Evolutionary conservation across 495 filamentous ascomycete species (phyloP).

Genomic region (Sordaria brevicollis): DNA sequence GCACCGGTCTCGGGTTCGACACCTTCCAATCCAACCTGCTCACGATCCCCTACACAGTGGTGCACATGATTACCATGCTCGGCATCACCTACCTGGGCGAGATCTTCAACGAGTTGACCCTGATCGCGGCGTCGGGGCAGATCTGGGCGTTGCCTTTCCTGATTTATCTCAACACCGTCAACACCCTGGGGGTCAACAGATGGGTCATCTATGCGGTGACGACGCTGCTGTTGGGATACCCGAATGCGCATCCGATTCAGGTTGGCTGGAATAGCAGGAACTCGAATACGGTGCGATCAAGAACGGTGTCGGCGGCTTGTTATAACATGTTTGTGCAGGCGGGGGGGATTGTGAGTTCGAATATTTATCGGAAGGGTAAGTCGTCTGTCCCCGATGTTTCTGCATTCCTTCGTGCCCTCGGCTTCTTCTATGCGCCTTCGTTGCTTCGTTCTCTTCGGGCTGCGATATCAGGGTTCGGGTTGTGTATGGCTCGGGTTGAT

Average conservation of each 20-base stretch:
- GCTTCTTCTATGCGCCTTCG: too few species aligned
- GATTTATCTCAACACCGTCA: constrained; percentile 39
- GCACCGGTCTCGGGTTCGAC: constrained; percentile 48
- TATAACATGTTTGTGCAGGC: constrained; percentile 62
- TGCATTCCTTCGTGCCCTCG: constrained; percentile 24
- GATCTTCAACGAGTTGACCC: constrained; percentile 37
- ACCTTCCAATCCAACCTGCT: constrained; percentile 57
- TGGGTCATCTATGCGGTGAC: constrained; percentile 50
- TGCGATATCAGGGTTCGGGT: too few species aligned
- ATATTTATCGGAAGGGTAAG: constrained; percentile 48
- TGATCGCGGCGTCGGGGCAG: constrained; percentile 35
- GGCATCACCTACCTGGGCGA: constrained; percentile 41
- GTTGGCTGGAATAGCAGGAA: constrained; percentile 57
- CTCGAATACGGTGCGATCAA: constrained; percentile 44
- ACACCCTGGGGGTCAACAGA: constrained; percentile 33
- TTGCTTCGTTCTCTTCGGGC: too few species aligned
- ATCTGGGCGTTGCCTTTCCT: constrained; percentile 49
- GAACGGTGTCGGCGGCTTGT: constrained; percentile 46
- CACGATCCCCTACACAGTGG: constrained; percentile 27
- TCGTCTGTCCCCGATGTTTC: constrained; percentile 28
- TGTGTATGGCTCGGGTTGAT: neutral
- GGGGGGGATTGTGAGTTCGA: constrained; percentile 49
- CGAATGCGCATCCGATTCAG: constrained; percentile 50
- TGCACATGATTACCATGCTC: constrained; percentile 36
- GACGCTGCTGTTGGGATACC: constrained; percentile 46